Percentiles rank a stretch among this genome's conserved stretches.
These are phyloP conservation scores for Zymoseptoria crescenta DNA, from an alignment of 2,329 filamentous ascomycete species.

Conservation along the genomic window DNA sequence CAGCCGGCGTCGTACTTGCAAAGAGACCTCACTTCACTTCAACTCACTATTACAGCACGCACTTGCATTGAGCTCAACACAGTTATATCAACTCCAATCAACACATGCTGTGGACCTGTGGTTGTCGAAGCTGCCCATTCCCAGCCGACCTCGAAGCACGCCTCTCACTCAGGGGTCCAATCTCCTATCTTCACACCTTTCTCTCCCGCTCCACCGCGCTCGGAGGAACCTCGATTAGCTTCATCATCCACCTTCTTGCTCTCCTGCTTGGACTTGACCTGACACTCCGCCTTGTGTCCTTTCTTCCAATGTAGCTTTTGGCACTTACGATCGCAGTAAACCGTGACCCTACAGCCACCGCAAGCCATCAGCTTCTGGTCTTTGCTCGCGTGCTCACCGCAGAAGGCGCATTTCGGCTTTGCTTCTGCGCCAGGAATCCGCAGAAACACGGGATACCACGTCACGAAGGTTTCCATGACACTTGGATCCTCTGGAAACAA, in stretches of 20 bases:
- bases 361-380: conserved; percentile 1
- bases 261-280: background rate
- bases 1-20: no score
- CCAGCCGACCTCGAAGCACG: no score
- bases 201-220: no score
- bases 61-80: no score
- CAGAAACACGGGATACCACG: background rate
- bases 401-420: background rate
- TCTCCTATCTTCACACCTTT: no score
- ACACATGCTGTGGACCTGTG: no score
- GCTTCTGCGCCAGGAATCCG: background rate
- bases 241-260: background rate
- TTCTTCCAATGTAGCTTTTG: conserved; percentile 1
- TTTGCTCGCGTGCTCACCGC: background rate
- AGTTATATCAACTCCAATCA: no score
- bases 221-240: background rate
- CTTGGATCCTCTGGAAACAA: background rate
- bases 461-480: background rate
- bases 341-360: background rate
- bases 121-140: no score
- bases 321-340: conserved; percentile 2
- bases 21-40: no score
- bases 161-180: no score
- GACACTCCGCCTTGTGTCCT: conserved; percentile 1
- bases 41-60: no score